These are phyloP conservation scores for Alternaria sp. DNA, from an alignment of 2,329 filamentous ascomycete species.

Conservation along the genomic window DNA sequence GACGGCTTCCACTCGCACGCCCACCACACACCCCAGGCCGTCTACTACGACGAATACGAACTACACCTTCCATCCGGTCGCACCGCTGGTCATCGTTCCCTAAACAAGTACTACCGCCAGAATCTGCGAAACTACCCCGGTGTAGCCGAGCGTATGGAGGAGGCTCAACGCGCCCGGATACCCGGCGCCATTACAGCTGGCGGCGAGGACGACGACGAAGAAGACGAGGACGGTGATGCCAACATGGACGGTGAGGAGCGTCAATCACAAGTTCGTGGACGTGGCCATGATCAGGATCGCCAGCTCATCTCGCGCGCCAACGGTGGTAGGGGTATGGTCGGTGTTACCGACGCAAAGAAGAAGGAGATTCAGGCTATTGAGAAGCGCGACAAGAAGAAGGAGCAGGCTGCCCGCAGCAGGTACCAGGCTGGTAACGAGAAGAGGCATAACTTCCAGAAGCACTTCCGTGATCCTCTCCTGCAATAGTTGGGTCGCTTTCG, in stretches of 20 bases:
- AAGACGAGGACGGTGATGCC: conserved; percentile 52
- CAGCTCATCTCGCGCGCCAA: conserved; percentile 69
- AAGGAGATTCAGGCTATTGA: conserved; percentile 71
- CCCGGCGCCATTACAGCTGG: conserved; percentile 58
- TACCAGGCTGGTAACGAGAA: conserved; percentile 75
- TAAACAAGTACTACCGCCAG: conserved; percentile 89
- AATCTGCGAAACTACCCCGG: conserved; percentile 88
- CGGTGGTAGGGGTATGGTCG: conserved; percentile 78
- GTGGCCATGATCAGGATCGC: conserved; percentile 43
- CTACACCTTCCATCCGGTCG: conserved; percentile 90
- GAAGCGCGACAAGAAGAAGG: conserved; percentile 72
- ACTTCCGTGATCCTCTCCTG: conserved; percentile 69
- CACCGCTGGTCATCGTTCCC: conserved; percentile 86
- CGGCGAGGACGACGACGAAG: conserved; percentile 54
- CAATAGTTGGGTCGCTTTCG: conserved; percentile 48
- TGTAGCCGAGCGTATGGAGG: conserved; percentile 73
- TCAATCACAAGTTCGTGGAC: conserved; percentile 28
- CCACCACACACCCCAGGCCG: conserved; percentile 74
- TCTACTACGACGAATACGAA: conserved; percentile 92
- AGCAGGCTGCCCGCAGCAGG: conserved; percentile 66
- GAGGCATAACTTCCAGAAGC: conserved; percentile 79
- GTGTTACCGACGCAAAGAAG: conserved; percentile 79
- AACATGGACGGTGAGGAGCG: conserved; percentile 40
- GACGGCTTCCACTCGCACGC: conserved; percentile 86
- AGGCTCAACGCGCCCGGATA: conserved; percentile 61